phyloP scores from a whole-genome alignment of 176 grass and related monocot species.

The Poa annua region DNA sequence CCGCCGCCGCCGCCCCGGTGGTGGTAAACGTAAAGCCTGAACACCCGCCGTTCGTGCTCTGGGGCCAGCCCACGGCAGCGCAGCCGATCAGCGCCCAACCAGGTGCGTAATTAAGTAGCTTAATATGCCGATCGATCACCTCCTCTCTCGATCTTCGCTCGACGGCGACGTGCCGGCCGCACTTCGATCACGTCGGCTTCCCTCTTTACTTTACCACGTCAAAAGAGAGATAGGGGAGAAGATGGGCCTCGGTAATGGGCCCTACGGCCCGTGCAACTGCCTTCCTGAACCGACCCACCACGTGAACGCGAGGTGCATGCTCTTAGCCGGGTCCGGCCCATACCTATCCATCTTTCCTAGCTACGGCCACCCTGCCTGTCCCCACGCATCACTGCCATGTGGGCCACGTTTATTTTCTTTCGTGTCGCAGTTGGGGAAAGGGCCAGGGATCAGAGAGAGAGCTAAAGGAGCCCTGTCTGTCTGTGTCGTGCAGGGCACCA shows the following conservation, averaged over 20 bases:
- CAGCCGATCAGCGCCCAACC: constrained; percentile 31
- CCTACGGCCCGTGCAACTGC: constrained; percentile 42
- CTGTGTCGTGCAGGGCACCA: constrained; percentile 50
- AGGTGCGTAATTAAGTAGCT: constrained; percentile 22
- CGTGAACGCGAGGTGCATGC: constrained; percentile 43
- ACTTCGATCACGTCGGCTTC: constrained; percentile 25
- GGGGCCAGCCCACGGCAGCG: constrained; percentile 51
- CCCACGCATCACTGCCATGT: constrained; percentile 12
- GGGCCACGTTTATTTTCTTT: constrained; percentile 7
- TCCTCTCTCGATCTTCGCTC: background rate
- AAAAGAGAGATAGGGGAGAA: background rate
- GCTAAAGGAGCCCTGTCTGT: background rate
- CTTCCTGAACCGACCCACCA: background rate
- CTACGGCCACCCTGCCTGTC: background rate
- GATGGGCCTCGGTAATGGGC: constrained; percentile 24
- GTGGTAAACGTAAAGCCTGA: constrained; percentile 54
- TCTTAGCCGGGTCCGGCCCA: constrained; percentile 14
- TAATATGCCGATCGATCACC: background rate
- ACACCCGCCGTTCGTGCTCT: constrained; percentile 57
- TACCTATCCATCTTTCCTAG: background rate
- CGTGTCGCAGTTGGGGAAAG: background rate
- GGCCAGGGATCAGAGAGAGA: background rate
- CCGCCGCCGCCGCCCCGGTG: background rate
- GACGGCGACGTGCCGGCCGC: constrained; percentile 22
- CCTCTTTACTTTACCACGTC: constrained; percentile 6